Base-by-base conservation (phyloP, 768 basidiomycete genomes). In the Hygrophorus pudorinus region DNA sequence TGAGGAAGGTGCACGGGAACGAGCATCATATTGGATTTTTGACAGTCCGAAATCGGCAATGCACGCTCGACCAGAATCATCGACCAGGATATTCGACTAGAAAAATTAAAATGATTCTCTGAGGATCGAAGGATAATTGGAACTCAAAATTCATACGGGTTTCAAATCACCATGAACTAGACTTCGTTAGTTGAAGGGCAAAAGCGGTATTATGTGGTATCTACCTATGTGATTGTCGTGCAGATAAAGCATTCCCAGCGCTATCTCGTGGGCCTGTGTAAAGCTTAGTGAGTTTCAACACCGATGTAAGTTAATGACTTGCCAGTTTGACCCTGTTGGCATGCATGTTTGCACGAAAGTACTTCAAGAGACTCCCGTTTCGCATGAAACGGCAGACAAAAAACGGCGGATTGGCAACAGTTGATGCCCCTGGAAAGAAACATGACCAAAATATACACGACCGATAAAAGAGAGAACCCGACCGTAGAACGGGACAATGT, bases 11-110 rank as follows among this genome's bases (percentile, higher is more conserved):
- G 41, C 13, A 14, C 30, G 39, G 13, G 39, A 41, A 11, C 11
- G 39, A 5, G 39, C 39, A 41, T 41, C 39, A 28, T 41, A 41
- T 16, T 41, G 17, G 39, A 41, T 41, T 24, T 41, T 41, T 28
- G 39, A 41, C 11, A 41, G 21, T 21, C 39, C 39, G 16, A 41
- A 41, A 28, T 41, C 39, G 21, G 39, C 18, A 18, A 41, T 28
- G 39, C 39, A 41, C 6, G 39, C 39, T 28, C 27, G 17, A 6
- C 18, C 39, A 20, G 7, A 20, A 18, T 41, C 39, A 28, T 41
- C 39, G 10, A 41, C 27, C 16, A 41, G 20, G 16, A 41, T 16
- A 21, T 41, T 41, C 18, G 39, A 13, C 39, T 41, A 16, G 16
- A 27, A 16, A 41, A 13, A 21, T 27, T 11, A 18, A 28, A 20